These are phyloP conservation scores for Pseudohalonectria lignicola DNA, from an alignment of 2,329 filamentous ascomycete genomes.

Conservation along the genomic window DNA sequence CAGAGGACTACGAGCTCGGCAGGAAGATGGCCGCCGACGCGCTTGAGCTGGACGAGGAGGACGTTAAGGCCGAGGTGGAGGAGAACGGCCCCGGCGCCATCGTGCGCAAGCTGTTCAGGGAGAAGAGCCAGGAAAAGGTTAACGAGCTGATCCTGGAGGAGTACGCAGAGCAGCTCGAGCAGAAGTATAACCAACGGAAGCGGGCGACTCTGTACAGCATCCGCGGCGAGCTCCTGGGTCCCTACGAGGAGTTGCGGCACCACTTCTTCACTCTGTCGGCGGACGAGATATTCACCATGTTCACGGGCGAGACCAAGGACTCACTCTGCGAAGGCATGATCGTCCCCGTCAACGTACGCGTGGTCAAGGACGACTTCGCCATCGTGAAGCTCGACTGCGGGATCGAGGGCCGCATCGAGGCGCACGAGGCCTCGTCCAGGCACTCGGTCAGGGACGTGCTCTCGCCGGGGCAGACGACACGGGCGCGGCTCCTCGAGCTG, in stretches of 20 bases:
- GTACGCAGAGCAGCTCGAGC: conserved; percentile 90
- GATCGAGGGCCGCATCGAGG: conserved; percentile 78
- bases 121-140: conserved; percentile 87
- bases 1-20: conserved; percentile 95
- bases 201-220: conserved; percentile 94
- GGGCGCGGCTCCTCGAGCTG: conserved; percentile 78
- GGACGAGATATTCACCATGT: conserved; percentile 88
- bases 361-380: conserved; percentile 85
- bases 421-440: conserved; percentile 69
- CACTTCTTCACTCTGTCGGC: conserved; percentile 60
- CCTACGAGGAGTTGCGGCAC: conserved; percentile 87
- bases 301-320: conserved; percentile 84
- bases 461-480: conserved; percentile 69
- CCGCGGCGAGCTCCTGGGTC: conserved; percentile 80
- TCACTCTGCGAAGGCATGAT: conserved; percentile 86
- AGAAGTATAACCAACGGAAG: conserved; percentile 87
- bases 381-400: conserved; percentile 91
- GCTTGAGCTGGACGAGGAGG: conserved; percentile 91
- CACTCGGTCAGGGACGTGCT: conserved; percentile 64
- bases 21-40: conserved; percentile 98
- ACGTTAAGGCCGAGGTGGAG: conserved; percentile 88
- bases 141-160: conserved; percentile 95
- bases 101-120: conserved; percentile 87
- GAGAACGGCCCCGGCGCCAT: conserved; percentile 85
- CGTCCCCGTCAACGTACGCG: conserved; percentile 75